Evolutionary conservation across 345 rosid genomes (phyloP), one percentile per base, ranked within the genome.

Genomic region (Passiflora organensis): DNA sequence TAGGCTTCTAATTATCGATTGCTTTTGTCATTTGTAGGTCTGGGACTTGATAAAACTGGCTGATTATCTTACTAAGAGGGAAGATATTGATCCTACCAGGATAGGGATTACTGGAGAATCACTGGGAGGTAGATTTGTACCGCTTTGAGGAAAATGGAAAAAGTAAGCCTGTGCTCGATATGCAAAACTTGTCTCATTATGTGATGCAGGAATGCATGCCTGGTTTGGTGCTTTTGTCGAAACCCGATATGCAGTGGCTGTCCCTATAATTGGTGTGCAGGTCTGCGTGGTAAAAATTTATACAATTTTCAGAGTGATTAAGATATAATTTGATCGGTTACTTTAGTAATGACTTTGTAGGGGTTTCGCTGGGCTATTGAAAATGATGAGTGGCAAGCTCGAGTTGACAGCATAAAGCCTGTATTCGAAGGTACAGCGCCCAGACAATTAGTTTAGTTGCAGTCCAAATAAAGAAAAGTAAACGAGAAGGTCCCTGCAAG

Each of bases 61-160:
- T 48, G 96, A 93, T 52, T 89, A 82, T 81, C 81, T 93, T 23
- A 74, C 74, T 1, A 74, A 76, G 48, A 89, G 96, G 43, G 78
- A 81, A 49, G 95, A 93, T 69, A 78, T 89, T 61, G 91, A 89
- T 67, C 80, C 87, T 22, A 42, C 59, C 21, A 79, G 80, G 74
- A 91, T 89, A 66, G 96, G 99, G 69, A 86, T 91, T 65, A 89
- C 94, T 0, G 96, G 99, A 13, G 85, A 78, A 67, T 89, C 96
- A 9, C 80, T 89, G 51, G 99, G 99, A 84, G 99, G 98, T 91
- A 59, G 51, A 82, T 74, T 43, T 20, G 34, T 63, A 51, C 36
- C 13, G 56, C 19, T 11, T 45, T 51, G 43, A 43, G 37, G 37
- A 41, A 5, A 43, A 51, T n/a, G 41, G n/a, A 12, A 8, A 13